Evolutionary conservation across 2,329 filamentous ascomycete genomes (phyloP).

Genomic region (Cladophialophora yegresii): DNA sequence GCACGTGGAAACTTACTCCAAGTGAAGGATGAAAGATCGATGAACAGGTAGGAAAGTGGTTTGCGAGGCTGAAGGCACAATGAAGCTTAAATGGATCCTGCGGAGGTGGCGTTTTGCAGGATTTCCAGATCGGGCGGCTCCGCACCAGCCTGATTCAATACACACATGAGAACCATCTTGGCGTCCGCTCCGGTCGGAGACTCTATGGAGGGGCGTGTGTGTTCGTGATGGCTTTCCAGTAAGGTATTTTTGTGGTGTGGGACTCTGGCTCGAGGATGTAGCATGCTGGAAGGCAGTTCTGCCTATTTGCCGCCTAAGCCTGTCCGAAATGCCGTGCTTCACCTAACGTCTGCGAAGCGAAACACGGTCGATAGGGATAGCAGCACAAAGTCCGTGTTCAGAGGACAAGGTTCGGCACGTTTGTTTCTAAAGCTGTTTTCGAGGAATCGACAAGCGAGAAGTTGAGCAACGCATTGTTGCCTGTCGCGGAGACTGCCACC

Average conservation of each 20-base stretch:
- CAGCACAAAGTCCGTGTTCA: neutral
- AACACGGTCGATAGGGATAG: no score
- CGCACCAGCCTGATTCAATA: neutral
- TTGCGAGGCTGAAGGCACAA: neutral
- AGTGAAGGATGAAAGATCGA: neutral
- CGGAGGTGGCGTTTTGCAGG: neutral
- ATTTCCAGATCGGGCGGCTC: constrained; percentile 3
- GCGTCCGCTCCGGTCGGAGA: neutral
- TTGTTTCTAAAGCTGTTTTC: neutral
- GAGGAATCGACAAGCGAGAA: neutral
- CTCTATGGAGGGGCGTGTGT: neutral
- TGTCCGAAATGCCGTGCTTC: no score
- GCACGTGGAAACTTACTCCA: neutral
- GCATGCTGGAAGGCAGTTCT: no score
- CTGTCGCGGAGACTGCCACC: neutral
- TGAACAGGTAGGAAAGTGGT: neutral
- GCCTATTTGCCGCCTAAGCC: no score
- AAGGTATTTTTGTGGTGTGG: neutral
- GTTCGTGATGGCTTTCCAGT: neutral
- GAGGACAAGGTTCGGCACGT: neutral
- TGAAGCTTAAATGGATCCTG: neutral
- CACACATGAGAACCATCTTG: neutral
- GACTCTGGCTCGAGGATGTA: no score
- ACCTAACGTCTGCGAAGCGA: no score
- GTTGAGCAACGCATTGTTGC: neutral